These are phyloP conservation scores for Ganoderma leucocontextum DNA, from an alignment of 1,284 basidiomycete genomes.

Conservation along the genomic window DNA sequence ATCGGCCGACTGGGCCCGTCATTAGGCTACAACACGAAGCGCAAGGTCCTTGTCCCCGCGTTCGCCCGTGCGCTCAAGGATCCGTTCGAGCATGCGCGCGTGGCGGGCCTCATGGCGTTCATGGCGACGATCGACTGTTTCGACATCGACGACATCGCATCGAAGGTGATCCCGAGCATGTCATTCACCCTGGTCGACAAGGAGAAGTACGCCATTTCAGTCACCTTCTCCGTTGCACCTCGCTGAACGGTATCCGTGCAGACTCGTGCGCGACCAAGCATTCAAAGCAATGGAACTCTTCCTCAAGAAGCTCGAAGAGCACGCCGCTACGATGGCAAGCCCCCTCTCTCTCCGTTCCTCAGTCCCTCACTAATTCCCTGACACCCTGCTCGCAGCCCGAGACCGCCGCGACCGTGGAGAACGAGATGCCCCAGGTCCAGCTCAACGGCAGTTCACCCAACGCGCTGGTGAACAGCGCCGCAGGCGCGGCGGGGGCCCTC, in stretches of 20 bases:
- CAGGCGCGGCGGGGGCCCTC: constrained; percentile 88
- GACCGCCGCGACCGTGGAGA: constrained; percentile 55
- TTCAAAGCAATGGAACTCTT: constrained; percentile 92
- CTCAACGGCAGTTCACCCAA: constrained; percentile 41
- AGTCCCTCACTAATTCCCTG: neutral
- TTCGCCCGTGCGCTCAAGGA: constrained; percentile 94
- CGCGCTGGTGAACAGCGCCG: constrained; percentile 82
- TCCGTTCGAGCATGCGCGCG: constrained; percentile 90
- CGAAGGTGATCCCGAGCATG: constrained; percentile 88
- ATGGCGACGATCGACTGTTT: constrained; percentile 96
- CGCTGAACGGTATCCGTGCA: constrained; percentile 41
- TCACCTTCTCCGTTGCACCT: neutral
- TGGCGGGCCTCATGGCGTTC: constrained; percentile 95
- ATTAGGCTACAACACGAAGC: constrained; percentile 88
- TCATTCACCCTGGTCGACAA: constrained; percentile 85
- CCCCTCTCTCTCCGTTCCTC: neutral
- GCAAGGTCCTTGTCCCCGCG: constrained; percentile 95
- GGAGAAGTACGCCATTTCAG: constrained; percentile 72
- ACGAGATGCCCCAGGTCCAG: constrained; percentile 44
- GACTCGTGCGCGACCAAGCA: constrained; percentile 91
- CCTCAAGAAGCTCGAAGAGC: constrained; percentile 81
- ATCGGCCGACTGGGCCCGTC: constrained; percentile 91
- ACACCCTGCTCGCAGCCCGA: constrained; percentile 64
- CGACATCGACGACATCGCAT: constrained; percentile 88
- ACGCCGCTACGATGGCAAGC: constrained; percentile 82